Evolutionary conservation across 805 yeast genomes (phyloP), one percentile per base, ranked within the genome.

Genomic region (Candida namnaoensis): DNA sequence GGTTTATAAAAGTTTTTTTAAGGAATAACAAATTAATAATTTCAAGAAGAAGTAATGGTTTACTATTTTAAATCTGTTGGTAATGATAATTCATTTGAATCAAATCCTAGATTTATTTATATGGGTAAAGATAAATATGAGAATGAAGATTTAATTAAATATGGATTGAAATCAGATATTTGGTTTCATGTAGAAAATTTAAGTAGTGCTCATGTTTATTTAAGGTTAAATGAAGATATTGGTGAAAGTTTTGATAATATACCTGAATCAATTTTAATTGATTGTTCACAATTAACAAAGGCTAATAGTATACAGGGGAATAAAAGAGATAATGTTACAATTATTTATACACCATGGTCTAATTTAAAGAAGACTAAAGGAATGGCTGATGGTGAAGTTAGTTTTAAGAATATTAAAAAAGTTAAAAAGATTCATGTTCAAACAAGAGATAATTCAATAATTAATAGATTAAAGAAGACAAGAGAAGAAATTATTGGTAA

Each of bases 111-210:
- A 34, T 49, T 53, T 26, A 57, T 81, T 7, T 81, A 77, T 50
- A 78, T 82, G 79, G 95, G 95, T 4, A 78, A 72, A 52, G 85
- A 86, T 56, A 83, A 82, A 58, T 66, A 69, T 40, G 95, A 86
- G 61, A 85, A 78, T 49, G 82, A 76, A 49, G 59, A 64, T 24
- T 56, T 79, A 40, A 74, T 85, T 43, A 78, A 76, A 54, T 72
- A 76, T 50, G 85, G 90, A 1, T 71, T 74, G 46, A 78, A 77
- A 25, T 74, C 73, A 44, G 80, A 83, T 55, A 63, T 82, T 5
- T 85, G 95, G 91, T 85, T 86, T 53, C 95, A 84, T 58, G 88
- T 82, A 7, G 90, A 82, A 49, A 81, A 80, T 48, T 66, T 77
- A 38, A 80, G 88, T 5, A 79, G 88, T 36, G 93, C 90, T 0